Base-by-base conservation (phyloP, 2,329 filamentous ascomycete genomes). In the Cercospora canescens region DNA sequence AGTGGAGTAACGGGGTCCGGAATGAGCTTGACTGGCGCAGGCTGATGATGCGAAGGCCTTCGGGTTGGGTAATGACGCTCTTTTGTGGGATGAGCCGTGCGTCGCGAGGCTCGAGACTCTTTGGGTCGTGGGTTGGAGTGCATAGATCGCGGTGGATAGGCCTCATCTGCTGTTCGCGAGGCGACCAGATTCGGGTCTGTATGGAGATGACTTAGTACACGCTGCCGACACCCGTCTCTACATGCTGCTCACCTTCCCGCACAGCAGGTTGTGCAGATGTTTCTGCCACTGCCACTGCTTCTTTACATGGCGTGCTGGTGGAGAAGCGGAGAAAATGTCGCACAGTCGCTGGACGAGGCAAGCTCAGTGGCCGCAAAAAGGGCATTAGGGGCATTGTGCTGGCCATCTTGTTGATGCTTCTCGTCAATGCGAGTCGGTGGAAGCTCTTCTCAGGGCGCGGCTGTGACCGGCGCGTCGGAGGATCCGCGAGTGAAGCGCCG, bases 291-390 rank as follows among this genome's bases (percentile, higher is more conserved):
- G 72, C 69, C 66, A 76, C 74, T 76, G 70, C 65, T 58, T 65
- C 67, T 62, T 66, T 67, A 68, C 71, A 76, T 69, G 59, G 37
- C 50, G 71, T 65, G 62, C 64, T 70, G 54, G 74, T 75, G 6
- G 80, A 81, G 76, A 81, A 80, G 73, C 77, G 77, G 63, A 80
- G 72, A 74, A 80, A 77, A 55, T 76, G 78, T 39, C 74, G 74
- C 60, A 79, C 72, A 8, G 78, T 74, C 41, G 77, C 68, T 18
- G 76, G 72, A 63, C 77, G 73, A 21, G 81, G 78, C 6, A 77
- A 74, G 3, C 72, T 76, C 65, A 81, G 67, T 60, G 81, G 80
- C 65, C 80, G 73, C 28, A 82, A 73, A 54, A 83, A 78, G 6
- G 80, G 71, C 62, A 79, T 69, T 30, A 80, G 59, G 28, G 78